Evolutionary conservation across 192 early-diverging fungal species (phyloP), one percentile per base, ranked within the genome.

Genomic region (Backusella tarrabulga): DNA sequence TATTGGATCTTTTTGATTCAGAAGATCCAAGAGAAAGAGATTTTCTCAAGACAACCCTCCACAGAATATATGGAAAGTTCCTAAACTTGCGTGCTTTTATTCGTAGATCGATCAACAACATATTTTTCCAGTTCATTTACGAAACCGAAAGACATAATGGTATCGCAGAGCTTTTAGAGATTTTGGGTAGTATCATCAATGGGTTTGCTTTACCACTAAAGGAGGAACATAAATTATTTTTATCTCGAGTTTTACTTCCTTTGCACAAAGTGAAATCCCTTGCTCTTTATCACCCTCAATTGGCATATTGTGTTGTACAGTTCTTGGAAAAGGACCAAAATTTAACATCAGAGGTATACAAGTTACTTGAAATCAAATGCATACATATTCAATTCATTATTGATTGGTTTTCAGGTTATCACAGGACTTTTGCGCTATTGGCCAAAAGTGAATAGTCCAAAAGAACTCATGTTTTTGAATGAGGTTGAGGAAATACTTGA

Each of bases 401-500:
- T 40, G 35, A 3, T 42, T 9, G 23, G 40, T 29, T 4, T 29
- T 17, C 7, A 80, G 79, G 77, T 82, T 72, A 91, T 97, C 6
- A 85, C 93, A 19, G 92, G 93, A 14, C 83, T 97, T 71, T 82
- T 97, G 73, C 90, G 95, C 42, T 96, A 87, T 82, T 97, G 96
- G 96, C 96, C 96, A 72, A 97, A 96, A 84, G 92, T 96, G 36
- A 97, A 96, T 85, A 93, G 92, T 71, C 93, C 95, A 21, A 97
- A 97, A 82, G 96, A 97, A 83, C 92, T 97, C 78, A 96, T 97
- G 95, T 96, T 95, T 81, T 84, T 97, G 77, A 93, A 93, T 83
- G 96, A 97, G 82, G 81, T 96, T 60, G 96, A 97, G 77, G 94
- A 95, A 46, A 95, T 97, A 46, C 80, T 97, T 86, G 93, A 95